Base-by-base conservation (phyloP, 1,284 basidiomycete genomes). In the Polyporus tsugae region DNA sequence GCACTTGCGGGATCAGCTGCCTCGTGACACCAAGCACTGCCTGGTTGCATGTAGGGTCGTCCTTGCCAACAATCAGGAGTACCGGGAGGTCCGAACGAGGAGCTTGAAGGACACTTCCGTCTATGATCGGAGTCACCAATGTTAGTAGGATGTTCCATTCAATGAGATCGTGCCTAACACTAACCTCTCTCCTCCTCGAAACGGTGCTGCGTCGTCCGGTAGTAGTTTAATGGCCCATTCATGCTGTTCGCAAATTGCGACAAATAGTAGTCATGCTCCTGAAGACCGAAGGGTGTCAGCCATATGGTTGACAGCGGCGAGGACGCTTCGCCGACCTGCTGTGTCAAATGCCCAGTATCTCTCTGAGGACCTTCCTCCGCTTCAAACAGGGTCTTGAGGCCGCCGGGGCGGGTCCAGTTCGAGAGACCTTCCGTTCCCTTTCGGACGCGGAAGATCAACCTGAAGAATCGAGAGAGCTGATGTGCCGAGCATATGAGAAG, bases 191-290 rank as follows among this genome's bases (percentile, higher is more conserved):
- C 91, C 78, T 93, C 91, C 19, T 90, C 85, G 75, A 86, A 86
- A 25, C 90, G 83, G 67, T 81, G 69, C 70, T 83, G 82, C 19
- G 80, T 78, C 2, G 90, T 91, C 36, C 90, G 85, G 72, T 93
- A 93, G 76, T 92, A 93, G 67, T 89, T 90, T 13, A 92, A 77
- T 2, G 91, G 89, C 0, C 90, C 90, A 29, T 82, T 82, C 87
- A 93, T 88, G n/a, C 86, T 85, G 69, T 83, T 80, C 22, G 78
- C 73, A 22, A 85, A 82, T 66, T 84, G 80, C 13, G 81, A 75
- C 19, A 82, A 25, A 71, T 91, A 88, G 69, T 85, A 84, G 29
- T 82, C 74, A 25, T 86, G 78, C 73, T 91, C 89, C 89, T 91
- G 69, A 25, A 62, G 13, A n/a, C 33, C 33, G 41, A 33, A 19